Conservation (phyloP, 768 basidiomycete species). For the Kondoa subrosea region DNA sequence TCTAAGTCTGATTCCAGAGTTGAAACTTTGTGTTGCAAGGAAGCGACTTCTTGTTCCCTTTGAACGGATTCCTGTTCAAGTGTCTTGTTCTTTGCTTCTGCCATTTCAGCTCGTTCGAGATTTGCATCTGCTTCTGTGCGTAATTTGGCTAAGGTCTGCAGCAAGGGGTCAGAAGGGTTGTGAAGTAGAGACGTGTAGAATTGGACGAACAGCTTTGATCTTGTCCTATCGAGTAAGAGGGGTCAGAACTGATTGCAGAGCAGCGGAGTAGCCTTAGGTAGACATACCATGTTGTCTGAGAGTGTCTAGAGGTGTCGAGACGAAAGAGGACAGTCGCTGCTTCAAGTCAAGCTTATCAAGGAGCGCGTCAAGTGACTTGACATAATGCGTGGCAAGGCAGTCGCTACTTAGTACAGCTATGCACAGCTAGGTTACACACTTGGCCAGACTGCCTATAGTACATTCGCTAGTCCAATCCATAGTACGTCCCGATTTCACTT, state of each 20-base stretch:
- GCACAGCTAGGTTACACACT: too few species aligned
- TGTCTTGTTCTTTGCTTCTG: constrained; percentile 41
- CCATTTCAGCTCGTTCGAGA: constrained; percentile 63
- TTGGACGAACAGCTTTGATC: constrained; percentile 37
- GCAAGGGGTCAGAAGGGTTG: constrained; percentile 5
- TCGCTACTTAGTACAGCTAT: too few species aligned
- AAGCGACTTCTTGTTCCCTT: constrained; percentile 71
- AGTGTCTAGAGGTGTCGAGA: too few species aligned
- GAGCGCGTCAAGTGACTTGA: too few species aligned
- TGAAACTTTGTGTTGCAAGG: constrained; percentile 54
- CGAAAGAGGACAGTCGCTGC: too few species aligned
- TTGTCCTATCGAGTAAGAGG: constrained; percentile 32
- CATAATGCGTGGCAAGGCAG: too few species aligned
- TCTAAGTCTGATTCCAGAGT: constrained; percentile 52
- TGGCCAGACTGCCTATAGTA: too few species aligned
- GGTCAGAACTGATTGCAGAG: background rate
- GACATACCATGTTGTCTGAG: background rate
- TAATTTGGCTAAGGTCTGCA: constrained; percentile 44
- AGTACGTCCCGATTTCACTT: too few species aligned
- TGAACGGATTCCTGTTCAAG: constrained; percentile 41
- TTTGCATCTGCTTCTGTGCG: constrained; percentile 73
- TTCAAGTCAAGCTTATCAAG: too few species aligned
- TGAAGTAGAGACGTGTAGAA: background rate
- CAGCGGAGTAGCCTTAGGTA: background rate
- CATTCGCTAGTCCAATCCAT: too few species aligned